Conservation (phyloP, 2,329 filamentous ascomycete species). For the Zymoseptoria tritici region DNA sequence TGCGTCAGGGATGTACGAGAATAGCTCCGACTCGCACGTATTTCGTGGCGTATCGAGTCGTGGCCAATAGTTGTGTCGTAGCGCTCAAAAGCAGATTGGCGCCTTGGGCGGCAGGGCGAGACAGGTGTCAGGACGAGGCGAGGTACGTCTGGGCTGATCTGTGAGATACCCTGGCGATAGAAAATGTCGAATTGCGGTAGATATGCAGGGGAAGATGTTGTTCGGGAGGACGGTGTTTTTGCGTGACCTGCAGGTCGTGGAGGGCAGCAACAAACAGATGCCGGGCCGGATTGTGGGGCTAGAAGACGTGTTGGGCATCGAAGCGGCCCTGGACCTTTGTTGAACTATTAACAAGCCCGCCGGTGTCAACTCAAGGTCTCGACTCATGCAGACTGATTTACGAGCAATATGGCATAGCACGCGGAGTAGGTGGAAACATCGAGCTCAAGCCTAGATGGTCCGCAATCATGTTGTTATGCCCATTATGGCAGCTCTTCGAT, state of each 20-base stretch:
- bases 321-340: background rate
- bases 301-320: too few relatives aligned
- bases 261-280: background rate
- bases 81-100: background rate
- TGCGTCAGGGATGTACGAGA: constrained; percentile 1
- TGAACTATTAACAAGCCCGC: background rate
- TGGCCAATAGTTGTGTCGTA: background rate
- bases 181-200: background rate
- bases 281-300: background rate
- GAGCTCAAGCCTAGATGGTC: too few relatives aligned
- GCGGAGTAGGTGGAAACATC: too few relatives aligned
- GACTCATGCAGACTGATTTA: too few relatives aligned
- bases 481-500: too few relatives aligned
- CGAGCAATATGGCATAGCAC: too few relatives aligned
- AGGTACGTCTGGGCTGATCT: background rate
- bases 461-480: too few relatives aligned
- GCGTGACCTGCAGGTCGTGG: background rate
- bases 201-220: background rate
- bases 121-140: background rate
- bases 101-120: background rate
- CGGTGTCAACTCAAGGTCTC: too few relatives aligned
- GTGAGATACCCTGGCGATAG: background rate
- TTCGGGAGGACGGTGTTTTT: background rate
- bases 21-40: background rate
- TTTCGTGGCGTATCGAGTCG: background rate